A percentile compares a stretch with the other conserved stretches of the same genome.
Conservation (phyloP, 108 stramenopile genomes). For the Hondaea fermentalgiana region DNA sequence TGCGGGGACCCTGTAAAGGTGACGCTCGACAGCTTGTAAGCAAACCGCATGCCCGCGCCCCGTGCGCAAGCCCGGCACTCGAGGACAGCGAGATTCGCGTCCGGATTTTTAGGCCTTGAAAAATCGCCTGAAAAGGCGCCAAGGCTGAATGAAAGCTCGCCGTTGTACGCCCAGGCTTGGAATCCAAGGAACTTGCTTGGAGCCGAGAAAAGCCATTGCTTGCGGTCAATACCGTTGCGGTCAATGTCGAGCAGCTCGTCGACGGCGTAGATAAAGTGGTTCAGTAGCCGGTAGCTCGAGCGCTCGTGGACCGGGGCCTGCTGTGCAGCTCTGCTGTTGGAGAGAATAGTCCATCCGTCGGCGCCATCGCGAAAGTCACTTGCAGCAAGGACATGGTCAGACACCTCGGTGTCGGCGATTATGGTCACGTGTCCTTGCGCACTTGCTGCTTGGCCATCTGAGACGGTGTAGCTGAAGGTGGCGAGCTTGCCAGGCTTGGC, state of each 20-base stretch:
- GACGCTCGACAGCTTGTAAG: constrained; percentile 34
- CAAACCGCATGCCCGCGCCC: constrained; percentile 43
- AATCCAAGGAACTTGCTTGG: constrained; percentile 44
- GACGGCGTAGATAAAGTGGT: constrained; percentile 45
- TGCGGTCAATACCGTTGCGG: constrained; percentile 32
- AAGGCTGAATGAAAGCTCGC: constrained; percentile 45
- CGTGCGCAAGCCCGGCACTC: constrained; percentile 43
- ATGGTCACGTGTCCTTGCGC: constrained; percentile 46
- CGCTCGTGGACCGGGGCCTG: constrained; percentile 42
- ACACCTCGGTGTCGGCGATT: constrained; percentile 23
- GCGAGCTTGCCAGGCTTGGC: constrained; percentile 17
- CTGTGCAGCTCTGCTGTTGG: constrained; percentile 23
- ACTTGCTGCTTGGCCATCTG: constrained; percentile 31
- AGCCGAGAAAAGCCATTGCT: constrained; percentile 54
- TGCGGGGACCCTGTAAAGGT: constrained; percentile 37
- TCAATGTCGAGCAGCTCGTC: constrained; percentile 46
- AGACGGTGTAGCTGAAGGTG: constrained; percentile 46
- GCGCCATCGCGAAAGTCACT: constrained; percentile 33
- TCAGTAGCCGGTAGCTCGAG: constrained; percentile 43
- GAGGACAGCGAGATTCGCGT: constrained; percentile 45
- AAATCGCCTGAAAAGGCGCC: constrained; percentile 58
- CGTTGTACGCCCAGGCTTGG: constrained; percentile 53
- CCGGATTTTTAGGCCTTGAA: constrained; percentile 28
- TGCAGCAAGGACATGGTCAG: constrained; percentile 28
- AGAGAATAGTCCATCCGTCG: constrained; percentile 41